A percentile compares a stretch with the other conserved stretches of the same genome.
Conservation (phyloP, 2,329 filamentous ascomycete genomes). For the Anthostomella pinea region DNA sequence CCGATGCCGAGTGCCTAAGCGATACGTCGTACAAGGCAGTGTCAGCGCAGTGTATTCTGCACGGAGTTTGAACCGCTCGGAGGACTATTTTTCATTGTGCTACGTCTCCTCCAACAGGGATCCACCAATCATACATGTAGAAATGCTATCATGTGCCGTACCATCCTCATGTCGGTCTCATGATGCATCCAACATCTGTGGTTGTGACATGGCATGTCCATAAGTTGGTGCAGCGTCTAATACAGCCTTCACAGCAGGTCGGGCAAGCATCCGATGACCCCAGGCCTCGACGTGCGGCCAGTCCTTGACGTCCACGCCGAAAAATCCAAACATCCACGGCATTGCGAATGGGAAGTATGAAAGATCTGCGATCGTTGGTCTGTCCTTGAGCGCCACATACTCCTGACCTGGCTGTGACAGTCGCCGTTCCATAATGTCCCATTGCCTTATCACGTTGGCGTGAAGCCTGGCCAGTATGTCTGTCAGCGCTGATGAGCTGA, state of each 20-base stretch:
- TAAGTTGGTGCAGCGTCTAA: slow-evolving; percentile 19
- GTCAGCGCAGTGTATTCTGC: too few relatives aligned
- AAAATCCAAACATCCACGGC: slow-evolving; percentile 36
- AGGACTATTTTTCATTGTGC: too few relatives aligned
- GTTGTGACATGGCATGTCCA: too few relatives aligned
- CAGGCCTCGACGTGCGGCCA: slow-evolving; percentile 31
- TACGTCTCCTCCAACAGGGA: too few relatives aligned
- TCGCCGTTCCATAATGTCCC: slow-evolving; percentile 28
- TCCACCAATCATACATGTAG: too few relatives aligned
- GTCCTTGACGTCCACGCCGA: slow-evolving; percentile 30
- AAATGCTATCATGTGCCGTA: too few relatives aligned
- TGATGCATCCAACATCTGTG: too few relatives aligned
- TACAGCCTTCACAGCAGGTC: slow-evolving; percentile 22
- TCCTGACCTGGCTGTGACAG: slow-evolving; percentile 23
- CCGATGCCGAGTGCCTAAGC: too few relatives aligned
- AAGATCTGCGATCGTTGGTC: slow-evolving; percentile 36
- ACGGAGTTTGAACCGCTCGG: too few relatives aligned
- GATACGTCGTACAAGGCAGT: too few relatives aligned
- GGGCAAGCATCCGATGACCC: slow-evolving; percentile 24
- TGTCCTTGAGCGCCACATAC: slow-evolving; percentile 34
- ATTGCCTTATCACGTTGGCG: slow-evolving; percentile 25
- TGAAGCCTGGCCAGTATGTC: slow-evolving; percentile 19
- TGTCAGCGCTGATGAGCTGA: slow-evolving; percentile 1
- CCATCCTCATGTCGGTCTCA: too few relatives aligned
- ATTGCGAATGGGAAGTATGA: slow-evolving; percentile 37